Evolutionary conservation across 2,329 filamentous ascomycete genomes (phyloP).

Genomic region (Phialocephala subalpina): DNA sequence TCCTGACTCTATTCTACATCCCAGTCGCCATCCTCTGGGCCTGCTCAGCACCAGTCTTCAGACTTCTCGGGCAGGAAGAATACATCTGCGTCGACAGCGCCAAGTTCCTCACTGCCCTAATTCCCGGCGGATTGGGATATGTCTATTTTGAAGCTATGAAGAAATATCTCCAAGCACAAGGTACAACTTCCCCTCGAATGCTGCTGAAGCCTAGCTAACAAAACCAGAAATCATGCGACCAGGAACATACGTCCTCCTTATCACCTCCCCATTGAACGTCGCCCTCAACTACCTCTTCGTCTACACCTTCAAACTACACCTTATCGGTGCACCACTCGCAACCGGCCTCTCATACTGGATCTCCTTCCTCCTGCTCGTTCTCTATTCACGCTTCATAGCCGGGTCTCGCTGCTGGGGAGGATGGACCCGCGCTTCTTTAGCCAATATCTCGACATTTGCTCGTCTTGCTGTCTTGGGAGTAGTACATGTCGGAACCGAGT

Average conservation of each 20-base stretch:
- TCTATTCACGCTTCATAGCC: constrained; percentile 74
- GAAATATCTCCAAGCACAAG: constrained; percentile 88
- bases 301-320: constrained; percentile 72
- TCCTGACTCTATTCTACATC: constrained; percentile 76
- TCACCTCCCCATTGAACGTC: constrained; percentile 84
- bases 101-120: constrained; percentile 74
- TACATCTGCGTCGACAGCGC: constrained; percentile 79
- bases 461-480: constrained; percentile 79
- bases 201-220: constrained; percentile 47
- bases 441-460: constrained; percentile 75
- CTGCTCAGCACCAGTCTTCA: constrained; percentile 78
- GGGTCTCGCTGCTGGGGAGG: constrained; percentile 85
- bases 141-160: constrained; percentile 89
- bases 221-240: constrained; percentile 73
- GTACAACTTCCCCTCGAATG: constrained; percentile 62
- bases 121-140: constrained; percentile 85
- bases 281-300: constrained; percentile 84
- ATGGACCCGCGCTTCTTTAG: constrained; percentile 68
- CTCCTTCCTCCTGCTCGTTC: constrained; percentile 78
- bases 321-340: constrained; percentile 82
- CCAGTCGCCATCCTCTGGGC: constrained; percentile 78
- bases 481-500: constrained; percentile 87
- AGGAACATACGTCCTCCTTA: constrained; percentile 81
- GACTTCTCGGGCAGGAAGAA: constrained; percentile 77
- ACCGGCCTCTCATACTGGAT: constrained; percentile 88